Evolutionary conservation across 768 basidiomycete species (phyloP).

Genomic region (Suillus ampliporus): DNA sequence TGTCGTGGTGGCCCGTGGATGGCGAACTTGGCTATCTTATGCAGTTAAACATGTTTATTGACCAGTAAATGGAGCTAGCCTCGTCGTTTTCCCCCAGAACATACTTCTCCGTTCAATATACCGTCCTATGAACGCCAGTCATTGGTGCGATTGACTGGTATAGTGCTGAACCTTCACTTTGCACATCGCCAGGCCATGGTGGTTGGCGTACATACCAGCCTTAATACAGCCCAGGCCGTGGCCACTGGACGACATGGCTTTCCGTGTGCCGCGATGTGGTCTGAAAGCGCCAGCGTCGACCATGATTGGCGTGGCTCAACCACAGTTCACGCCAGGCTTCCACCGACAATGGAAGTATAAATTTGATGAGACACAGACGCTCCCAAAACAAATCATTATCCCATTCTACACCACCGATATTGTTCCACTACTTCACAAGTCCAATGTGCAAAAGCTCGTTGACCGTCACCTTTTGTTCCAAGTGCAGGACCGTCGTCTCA

Average conservation of each 20-base stretch:
- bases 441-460: conserved; percentile 67
- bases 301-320: neutral
- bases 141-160: neutral
- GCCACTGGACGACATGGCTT: neutral
- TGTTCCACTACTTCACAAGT: neutral
- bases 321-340: neutral
- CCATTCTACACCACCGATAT: too few relatives aligned
- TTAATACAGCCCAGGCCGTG: neutral
- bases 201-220: neutral
- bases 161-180: neutral
- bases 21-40: conserved; percentile 14
- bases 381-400: too few relatives aligned
- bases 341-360: neutral
- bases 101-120: neutral
- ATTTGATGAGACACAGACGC: neutral
- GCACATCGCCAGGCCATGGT: neutral
- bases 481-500: neutral
- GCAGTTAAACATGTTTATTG: conserved; percentile 71
- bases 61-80: conserved; percentile 27
- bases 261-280: neutral
- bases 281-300: neutral
- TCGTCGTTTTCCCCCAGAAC: too few relatives aligned
- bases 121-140: neutral
- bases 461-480: neutral
- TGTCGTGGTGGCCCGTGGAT: conserved; percentile 8